These are phyloP conservation scores for Fusarium sp. DNA, from an alignment of 2,329 filamentous ascomycete species.

Conservation along the genomic window DNA sequence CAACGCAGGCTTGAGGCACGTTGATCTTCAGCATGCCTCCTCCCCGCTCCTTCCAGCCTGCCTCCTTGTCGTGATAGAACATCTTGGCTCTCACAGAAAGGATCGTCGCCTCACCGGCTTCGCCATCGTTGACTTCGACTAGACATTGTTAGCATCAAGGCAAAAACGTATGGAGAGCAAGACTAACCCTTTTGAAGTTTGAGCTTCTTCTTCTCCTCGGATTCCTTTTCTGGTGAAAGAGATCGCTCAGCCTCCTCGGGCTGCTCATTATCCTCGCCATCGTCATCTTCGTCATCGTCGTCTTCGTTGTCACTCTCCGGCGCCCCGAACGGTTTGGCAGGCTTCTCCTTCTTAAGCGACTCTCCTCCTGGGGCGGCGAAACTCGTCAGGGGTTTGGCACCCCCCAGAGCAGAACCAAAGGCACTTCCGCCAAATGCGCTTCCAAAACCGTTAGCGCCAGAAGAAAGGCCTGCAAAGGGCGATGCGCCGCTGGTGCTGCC, in stretches of 20 bases:
- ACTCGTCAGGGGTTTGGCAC: conserved; percentile 68
- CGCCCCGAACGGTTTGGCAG: conserved; percentile 83
- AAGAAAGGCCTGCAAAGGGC: conserved; percentile 64
- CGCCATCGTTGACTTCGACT: conserved; percentile 87
- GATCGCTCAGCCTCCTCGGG: conserved; percentile 64
- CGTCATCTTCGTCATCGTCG: conserved; percentile 56
- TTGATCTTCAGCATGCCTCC: conserved; percentile 90
- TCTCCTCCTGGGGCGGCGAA: conserved; percentile 77
- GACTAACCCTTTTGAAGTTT: conserved; percentile 79
- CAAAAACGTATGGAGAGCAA: not conserved
- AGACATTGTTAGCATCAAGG: conserved; percentile 46
- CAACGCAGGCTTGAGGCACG: conserved; percentile 71
- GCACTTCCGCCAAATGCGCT: conserved; percentile 58
- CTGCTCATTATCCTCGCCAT: conserved; percentile 60
- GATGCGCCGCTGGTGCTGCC: conserved; percentile 59
- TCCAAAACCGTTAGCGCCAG: conserved; percentile 65
- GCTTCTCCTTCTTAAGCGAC: conserved; percentile 70
- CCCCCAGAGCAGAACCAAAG: conserved; percentile 57
- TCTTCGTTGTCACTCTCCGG: conserved; percentile 77
- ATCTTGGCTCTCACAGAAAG: conserved; percentile 87
- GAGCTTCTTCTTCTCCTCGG: conserved; percentile 76
- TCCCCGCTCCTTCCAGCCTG: conserved; percentile 92
- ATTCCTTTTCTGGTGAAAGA: conserved; percentile 67
- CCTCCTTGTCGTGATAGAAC: conserved; percentile 81
- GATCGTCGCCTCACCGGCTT: conserved; percentile 84